These are phyloP conservation scores for Coffea canephora DNA, from an alignment of 257 asterid genomes.

Conservation along the genomic window DNA sequence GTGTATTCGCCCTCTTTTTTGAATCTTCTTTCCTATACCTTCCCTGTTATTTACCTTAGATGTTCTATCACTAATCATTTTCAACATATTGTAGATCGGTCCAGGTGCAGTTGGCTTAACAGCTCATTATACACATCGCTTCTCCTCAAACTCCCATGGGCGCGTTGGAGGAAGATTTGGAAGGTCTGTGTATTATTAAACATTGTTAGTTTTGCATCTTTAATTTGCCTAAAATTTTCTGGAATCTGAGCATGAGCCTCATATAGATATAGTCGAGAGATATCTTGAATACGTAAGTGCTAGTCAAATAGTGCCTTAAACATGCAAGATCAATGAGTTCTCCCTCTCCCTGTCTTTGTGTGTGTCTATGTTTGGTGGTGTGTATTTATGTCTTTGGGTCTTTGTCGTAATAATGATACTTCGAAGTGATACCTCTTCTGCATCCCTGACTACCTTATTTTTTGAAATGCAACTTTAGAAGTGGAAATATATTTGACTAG, in stretches of 20 bases:
- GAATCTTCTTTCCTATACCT: neutral
- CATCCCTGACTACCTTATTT: neutral
- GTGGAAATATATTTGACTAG: neutral
- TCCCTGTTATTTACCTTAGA: neutral
- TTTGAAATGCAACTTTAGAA: neutral
- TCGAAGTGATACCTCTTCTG: neutral
- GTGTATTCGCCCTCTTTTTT: neutral
- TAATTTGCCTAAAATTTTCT: no score
- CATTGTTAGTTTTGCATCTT: neutral
- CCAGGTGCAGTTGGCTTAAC: slow-evolving; percentile 70
- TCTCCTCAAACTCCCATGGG: slow-evolving; percentile 90
- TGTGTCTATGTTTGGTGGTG: neutral
- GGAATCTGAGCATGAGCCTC: no score
- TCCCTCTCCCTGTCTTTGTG: neutral
- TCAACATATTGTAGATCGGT: slow-evolving; percentile 61
- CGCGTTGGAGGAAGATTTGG: slow-evolving; percentile 81
- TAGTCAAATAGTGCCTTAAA: neutral
- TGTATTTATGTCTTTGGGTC: neutral
- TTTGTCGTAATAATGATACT: no score
- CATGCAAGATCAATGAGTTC: neutral
- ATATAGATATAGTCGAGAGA: neutral
- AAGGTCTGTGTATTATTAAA: slow-evolving; percentile 51
- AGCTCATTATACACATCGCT: slow-evolving; percentile 68
- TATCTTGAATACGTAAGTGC: neutral
- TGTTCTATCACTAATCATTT: slow-evolving; percentile 1